Evolutionary conservation across 805 yeast genomes (phyloP).

Genomic region (Clavispora phyllophila): DNA sequence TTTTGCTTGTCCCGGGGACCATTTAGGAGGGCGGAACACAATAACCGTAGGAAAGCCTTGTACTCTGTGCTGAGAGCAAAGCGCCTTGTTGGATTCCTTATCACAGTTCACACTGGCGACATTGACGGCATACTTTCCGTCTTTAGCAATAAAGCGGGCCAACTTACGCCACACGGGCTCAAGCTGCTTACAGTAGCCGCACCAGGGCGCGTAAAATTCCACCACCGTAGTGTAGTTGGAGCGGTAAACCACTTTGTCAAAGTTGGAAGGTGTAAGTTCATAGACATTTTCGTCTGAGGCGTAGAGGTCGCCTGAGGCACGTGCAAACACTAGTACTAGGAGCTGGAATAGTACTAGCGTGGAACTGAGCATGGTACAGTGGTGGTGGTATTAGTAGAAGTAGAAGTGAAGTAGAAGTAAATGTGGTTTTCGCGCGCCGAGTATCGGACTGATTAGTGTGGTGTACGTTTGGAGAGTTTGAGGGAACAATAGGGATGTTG

Average conservation of each 20-base stretch:
- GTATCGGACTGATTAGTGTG: not conserved
- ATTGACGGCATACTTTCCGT: constrained; percentile 43
- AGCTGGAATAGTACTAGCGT: constrained; percentile 1
- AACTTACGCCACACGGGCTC: constrained; percentile 60
- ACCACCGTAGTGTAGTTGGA: constrained; percentile 79
- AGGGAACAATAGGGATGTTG: too few relatives aligned
- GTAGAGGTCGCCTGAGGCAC: constrained; percentile 30
- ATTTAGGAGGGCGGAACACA: constrained; percentile 79
- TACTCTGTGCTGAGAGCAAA: constrained; percentile 64
- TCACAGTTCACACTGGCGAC: constrained; percentile 90
- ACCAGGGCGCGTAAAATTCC: constrained; percentile 97
- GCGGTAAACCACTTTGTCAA: constrained; percentile 58
- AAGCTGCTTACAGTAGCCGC: constrained; percentile 84
- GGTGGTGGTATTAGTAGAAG: too few relatives aligned
- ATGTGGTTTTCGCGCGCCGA: not conserved
- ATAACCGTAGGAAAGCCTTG: constrained; percentile 81
- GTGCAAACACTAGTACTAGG: constrained; percentile 5
- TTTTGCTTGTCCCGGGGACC: constrained; percentile 19
- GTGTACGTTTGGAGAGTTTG: not conserved
- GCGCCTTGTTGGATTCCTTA: constrained; percentile 52
- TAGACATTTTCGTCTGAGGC: constrained; percentile 40
- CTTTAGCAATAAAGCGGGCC: constrained; percentile 53
- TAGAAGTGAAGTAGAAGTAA: not conserved
- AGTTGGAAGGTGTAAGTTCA: constrained; percentile 53
- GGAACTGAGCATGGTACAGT: not conserved